Percentiles rank a stretch among this genome's conserved stretches.
These are phyloP conservation scores for Aegle marmelos DNA, from an alignment of 345 rosid genomes.

Conservation along the genomic window DNA sequence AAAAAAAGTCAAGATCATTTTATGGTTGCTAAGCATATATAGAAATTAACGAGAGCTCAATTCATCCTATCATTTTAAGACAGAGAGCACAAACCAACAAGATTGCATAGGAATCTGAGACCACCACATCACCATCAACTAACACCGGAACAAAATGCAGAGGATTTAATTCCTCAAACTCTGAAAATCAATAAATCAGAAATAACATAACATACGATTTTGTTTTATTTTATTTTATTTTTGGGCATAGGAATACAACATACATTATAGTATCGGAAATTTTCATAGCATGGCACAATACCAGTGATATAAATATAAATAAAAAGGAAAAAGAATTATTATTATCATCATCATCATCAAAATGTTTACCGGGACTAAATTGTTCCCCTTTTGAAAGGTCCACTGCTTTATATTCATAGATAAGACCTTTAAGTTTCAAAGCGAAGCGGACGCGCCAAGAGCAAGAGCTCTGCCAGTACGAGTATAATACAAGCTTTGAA, in stretches of 20 bases:
- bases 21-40: neutral
- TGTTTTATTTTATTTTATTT: no score
- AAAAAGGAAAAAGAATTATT: no score
- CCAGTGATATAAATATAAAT: neutral
- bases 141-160: conserved; percentile 43
- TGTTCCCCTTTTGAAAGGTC: conserved; percentile 45
- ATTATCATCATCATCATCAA: no score
- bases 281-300: neutral
- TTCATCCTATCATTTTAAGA: neutral
- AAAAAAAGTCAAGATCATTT: neutral
- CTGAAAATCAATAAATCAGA: conserved; percentile 24
- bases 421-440: conserved; percentile 49
- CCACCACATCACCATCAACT: conserved; percentile 47
- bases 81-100: conserved; percentile 37
- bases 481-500: conserved; percentile 36
- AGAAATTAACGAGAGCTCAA: neutral
- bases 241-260: no score
- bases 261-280: neutral
- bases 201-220: no score
- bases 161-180: conserved; percentile 47
- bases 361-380: conserved; percentile 34
- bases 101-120: conserved; percentile 55
- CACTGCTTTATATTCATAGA: conserved; percentile 46
- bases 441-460: conserved; percentile 70
- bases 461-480: conserved; percentile 62